These are phyloP conservation scores for Bimuria novae-zelandiae DNA, from an alignment of 2,329 filamentous ascomycete genomes.

Conservation along the genomic window DNA sequence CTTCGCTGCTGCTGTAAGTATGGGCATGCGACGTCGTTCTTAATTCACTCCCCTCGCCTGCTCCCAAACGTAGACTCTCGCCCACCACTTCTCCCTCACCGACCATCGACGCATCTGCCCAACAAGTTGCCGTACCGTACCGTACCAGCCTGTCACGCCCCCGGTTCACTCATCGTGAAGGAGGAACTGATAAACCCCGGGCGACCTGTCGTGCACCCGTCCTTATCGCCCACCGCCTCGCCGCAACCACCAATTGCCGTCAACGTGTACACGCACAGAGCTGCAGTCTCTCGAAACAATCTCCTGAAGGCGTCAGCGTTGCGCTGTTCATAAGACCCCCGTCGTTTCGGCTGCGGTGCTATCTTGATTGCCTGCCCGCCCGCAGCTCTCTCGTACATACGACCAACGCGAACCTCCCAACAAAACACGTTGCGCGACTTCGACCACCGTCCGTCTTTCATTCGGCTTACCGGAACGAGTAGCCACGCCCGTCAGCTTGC, in stretches of 20 bases:
- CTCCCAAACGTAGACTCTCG: background rate
- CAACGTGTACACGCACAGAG: conserved; percentile 28
- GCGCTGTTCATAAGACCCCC: conserved; percentile 21
- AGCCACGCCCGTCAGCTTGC: too few species aligned
- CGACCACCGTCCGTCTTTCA: background rate
- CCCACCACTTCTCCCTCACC: conserved; percentile 1
- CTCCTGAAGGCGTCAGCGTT: conserved; percentile 21
- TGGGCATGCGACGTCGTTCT: conserved; percentile 15
- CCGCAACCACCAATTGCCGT: conserved; percentile 39
- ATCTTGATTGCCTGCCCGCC: conserved; percentile 5
- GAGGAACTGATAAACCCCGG: conserved; percentile 19
- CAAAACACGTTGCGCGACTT: background rate
- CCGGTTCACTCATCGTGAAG: conserved; percentile 25
- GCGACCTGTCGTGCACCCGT: conserved; percentile 31
- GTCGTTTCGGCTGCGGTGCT: conserved; percentile 13
- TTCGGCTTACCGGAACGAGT: background rate
- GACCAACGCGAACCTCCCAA: conserved; percentile 10
- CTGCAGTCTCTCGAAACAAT: conserved; percentile 25
- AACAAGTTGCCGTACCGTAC: background rate
- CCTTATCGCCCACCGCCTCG: conserved; percentile 41
- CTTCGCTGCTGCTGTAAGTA: conserved; percentile 13
- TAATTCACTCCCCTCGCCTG: conserved; percentile 9
- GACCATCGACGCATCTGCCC: background rate
- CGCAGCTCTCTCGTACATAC: conserved; percentile 10
- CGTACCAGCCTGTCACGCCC: conserved; percentile 19